Evolutionary conservation across 2,329 filamentous ascomycete species (phyloP).

Genomic region (Tricladium varicosporioides): DNA sequence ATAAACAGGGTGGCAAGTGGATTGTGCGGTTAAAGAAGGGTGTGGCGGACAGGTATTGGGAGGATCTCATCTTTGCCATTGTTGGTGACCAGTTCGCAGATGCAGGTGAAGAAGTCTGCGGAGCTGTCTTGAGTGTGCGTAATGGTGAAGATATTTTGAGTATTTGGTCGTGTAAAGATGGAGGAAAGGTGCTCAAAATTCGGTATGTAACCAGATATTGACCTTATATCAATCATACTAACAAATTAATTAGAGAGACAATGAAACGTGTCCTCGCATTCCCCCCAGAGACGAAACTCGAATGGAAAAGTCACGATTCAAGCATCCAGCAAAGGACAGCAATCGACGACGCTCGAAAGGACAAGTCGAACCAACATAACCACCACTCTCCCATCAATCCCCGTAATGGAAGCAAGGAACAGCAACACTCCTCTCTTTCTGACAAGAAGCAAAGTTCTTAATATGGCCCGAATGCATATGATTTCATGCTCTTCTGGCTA

Average conservation of each 20-base stretch:
- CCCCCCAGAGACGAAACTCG: slow-evolving; percentile 83
- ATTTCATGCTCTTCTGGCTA: slow-evolving; percentile 11
- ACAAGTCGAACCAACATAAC: slow-evolving; percentile 62
- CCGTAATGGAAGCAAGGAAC: slow-evolving; percentile 28
- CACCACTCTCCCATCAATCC: slow-evolving; percentile 26
- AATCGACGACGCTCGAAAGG: slow-evolving; percentile 87
- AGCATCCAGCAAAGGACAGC: slow-evolving; percentile 90
- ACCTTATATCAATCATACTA: slow-evolving; percentile 8
- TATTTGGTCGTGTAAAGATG: slow-evolving; percentile 95
- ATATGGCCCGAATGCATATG: slow-evolving; percentile 9
- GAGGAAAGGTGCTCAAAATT: slow-evolving; percentile 92
- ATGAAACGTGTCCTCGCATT: slow-evolving; percentile 88
- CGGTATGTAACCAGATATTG: slow-evolving; percentile 55
- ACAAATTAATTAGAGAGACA: slow-evolving; percentile 65
- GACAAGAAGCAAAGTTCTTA: slow-evolving; percentile 28
- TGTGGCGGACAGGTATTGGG: slow-evolving; percentile 94
- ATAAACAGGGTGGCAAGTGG: slow-evolving; percentile 96
- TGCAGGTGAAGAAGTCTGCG: slow-evolving; percentile 90
- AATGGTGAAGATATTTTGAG: slow-evolving; percentile 97
- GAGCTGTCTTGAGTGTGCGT: slow-evolving; percentile 88
- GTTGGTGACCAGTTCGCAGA: slow-evolving; percentile 94
- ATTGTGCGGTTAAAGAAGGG: slow-evolving; percentile 96
- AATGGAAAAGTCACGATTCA: slow-evolving; percentile 95
- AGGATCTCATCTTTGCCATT: slow-evolving; percentile 85
- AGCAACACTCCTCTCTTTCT: slow-evolving; percentile 19